Evolutionary conservation across 2,329 filamentous ascomycete genomes (phyloP).

Genomic region (Colletotrichum shisoi): DNA sequence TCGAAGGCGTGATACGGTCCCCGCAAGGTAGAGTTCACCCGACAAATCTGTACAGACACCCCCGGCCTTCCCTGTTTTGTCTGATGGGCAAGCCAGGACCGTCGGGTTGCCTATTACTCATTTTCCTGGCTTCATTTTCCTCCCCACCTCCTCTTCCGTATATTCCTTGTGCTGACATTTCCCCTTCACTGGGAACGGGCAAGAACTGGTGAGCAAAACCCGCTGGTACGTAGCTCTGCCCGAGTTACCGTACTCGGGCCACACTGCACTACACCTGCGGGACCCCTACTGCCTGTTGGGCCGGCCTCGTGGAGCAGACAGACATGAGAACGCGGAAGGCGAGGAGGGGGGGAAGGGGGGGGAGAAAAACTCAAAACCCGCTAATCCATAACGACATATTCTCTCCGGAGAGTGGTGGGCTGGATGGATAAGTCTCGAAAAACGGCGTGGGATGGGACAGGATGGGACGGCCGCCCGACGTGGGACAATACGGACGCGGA

Average conservation of each 20-base stretch:
- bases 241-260: background rate
- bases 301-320: background rate
- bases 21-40: conserved; percentile 8
- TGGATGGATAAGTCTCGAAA: conserved; percentile 2
- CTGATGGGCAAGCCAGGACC: background rate
- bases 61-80: background rate
- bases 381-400: background rate
- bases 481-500: background rate
- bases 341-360: background rate
- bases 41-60: background rate
- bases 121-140: background rate
- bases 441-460: conserved; percentile 20
- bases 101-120: background rate
- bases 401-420: conserved; percentile 8
- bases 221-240: background rate
- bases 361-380: background rate
- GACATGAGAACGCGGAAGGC: no score
- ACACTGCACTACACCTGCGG: background rate
- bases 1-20: conserved; percentile 13
- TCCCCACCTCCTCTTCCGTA: background rate
- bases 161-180: background rate
- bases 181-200: background rate
- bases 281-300: background rate
- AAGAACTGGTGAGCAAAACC: conserved; percentile 6
- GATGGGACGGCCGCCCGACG: background rate